A percentile compares a stretch with the other conserved stretches of the same genome.
These are phyloP conservation scores for Fusarium agapanthi DNA, from an alignment of 2,329 filamentous ascomycete species.

Conservation along the genomic window DNA sequence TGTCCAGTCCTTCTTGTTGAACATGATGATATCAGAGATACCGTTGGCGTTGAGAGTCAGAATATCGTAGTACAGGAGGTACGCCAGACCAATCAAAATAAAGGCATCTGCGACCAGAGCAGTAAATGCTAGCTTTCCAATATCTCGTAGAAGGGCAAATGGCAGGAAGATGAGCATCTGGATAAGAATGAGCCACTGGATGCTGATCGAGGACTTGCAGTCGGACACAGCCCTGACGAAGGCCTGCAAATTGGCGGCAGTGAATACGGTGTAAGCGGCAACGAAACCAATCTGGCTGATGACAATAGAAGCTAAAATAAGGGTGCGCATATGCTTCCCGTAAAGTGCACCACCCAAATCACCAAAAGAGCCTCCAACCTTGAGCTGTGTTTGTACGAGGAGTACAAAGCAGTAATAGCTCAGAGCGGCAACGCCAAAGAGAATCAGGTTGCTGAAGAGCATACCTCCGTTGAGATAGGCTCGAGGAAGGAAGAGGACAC, in stretches of 20 bases:
- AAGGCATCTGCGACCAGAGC: slow-evolving; percentile 94
- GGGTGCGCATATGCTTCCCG: slow-evolving; percentile 85
- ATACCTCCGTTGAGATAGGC: slow-evolving; percentile 97
- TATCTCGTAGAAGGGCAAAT: slow-evolving; percentile 92
- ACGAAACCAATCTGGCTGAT: slow-evolving; percentile 96
- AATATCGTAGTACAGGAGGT: slow-evolving; percentile 96
- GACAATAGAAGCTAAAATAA: slow-evolving; percentile 92
- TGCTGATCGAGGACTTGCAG: slow-evolving; percentile 84
- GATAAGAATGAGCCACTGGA: slow-evolving; percentile 90
- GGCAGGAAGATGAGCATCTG: slow-evolving; percentile 96
- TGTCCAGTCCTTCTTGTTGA: slow-evolving; percentile 93
- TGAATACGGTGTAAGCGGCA: slow-evolving; percentile 95
- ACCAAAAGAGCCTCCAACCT: slow-evolving; percentile 93
- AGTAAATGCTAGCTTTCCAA: slow-evolving; percentile 95
- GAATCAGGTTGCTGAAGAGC: slow-evolving; percentile 92
- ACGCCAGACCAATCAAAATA: slow-evolving; percentile 89
- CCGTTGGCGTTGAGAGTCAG: slow-evolving; percentile 80
- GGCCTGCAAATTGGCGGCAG: slow-evolving; percentile 92
- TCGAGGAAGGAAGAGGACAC: slow-evolving; percentile 89
- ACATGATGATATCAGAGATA: slow-evolving; percentile 85
- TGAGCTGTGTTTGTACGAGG: slow-evolving; percentile 84
- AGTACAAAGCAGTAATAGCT: slow-evolving; percentile 99
- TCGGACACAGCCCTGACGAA: slow-evolving; percentile 92
- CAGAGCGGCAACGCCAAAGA: slow-evolving; percentile 83
- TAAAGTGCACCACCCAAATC: slow-evolving; percentile 95